Conservation (phyloP, 129 eudicot species). For the Lactuca saligna region DNA sequence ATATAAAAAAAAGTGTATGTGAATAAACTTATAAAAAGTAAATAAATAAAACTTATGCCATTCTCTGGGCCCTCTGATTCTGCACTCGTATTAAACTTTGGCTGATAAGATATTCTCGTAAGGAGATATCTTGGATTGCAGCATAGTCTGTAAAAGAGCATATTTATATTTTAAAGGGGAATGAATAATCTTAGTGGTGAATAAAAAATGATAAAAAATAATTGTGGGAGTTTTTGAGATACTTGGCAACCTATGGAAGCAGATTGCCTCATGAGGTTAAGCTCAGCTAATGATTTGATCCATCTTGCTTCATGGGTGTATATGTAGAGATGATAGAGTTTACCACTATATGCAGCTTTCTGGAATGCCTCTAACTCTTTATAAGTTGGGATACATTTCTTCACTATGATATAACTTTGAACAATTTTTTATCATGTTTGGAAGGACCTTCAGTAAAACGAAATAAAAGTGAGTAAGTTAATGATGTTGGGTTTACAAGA, state of each 20-base stretch:
- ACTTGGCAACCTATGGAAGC: constrained; percentile 80
- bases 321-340: constrained; percentile 61
- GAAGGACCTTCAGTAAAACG: too few relatives aligned
- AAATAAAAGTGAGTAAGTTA: too few relatives aligned
- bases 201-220: constrained; percentile 3
- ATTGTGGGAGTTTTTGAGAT: constrained; percentile 14
- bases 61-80: constrained; percentile 91
- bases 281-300: constrained; percentile 78
- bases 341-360: constrained; percentile 34
- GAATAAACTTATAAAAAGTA: background rate
- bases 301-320: constrained; percentile 81
- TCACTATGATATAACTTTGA: too few relatives aligned
- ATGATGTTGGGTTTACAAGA: too few relatives aligned
- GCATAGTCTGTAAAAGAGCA: constrained; percentile 37
- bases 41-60: constrained; percentile 64
- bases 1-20: background rate
- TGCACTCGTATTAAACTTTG: constrained; percentile 89
- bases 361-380: too few relatives aligned
- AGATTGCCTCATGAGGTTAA: constrained; percentile 10
- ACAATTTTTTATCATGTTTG: too few relatives aligned
- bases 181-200: background rate
- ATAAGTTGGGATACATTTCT: too few relatives aligned
- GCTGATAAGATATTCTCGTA: constrained; percentile 73
- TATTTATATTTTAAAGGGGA: constrained; percentile 11
- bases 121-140: constrained; percentile 62